These are phyloP conservation scores for Podaxis sp. DNA, from an alignment of 768 basidiomycete species.

Conservation along the genomic window DNA sequence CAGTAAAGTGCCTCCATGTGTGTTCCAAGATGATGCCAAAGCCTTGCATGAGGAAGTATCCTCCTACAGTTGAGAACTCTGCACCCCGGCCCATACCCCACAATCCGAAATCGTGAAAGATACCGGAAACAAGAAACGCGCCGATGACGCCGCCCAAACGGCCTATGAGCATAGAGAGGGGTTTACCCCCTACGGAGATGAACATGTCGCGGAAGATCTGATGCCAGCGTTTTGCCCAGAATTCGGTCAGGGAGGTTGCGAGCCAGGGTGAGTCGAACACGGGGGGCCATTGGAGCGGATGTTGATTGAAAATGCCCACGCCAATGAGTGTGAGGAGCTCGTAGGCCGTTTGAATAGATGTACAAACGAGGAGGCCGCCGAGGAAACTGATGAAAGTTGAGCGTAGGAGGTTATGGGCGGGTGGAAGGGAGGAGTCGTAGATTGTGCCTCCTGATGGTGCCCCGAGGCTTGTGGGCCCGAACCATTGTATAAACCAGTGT, in stretches of 20 bases:
- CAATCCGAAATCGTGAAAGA: constrained; percentile 56
- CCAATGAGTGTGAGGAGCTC: constrained; percentile 42
- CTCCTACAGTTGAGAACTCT: constrained; percentile 41
- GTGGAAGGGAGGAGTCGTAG: constrained; percentile 38
- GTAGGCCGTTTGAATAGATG: constrained; percentile 44
- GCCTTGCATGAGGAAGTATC: constrained; percentile 60
- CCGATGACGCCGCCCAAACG: constrained; percentile 51
- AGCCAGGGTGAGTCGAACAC: constrained; percentile 58
- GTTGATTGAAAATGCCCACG: constrained; percentile 46
- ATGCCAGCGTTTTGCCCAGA: constrained; percentile 72
- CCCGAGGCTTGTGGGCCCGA: constrained; percentile 42
- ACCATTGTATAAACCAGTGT: constrained; percentile 46
- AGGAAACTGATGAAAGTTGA: constrained; percentile 44
- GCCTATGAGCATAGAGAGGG: constrained; percentile 43
- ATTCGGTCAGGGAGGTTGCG: constrained; percentile 56
- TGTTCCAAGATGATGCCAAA: constrained; percentile 51
- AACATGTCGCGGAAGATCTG: constrained; percentile 63
- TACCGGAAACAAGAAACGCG: constrained; percentile 58
- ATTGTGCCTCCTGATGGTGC: constrained; percentile 41
- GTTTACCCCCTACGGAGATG: constrained; percentile 47
- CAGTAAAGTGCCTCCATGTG: constrained; percentile 42
- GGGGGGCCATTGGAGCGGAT: constrained; percentile 61
- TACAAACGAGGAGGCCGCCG: constrained; percentile 44
- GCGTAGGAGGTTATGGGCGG: constrained; percentile 36
- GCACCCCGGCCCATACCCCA: constrained; percentile 59